Evolutionary conservation across 345 rosid species (phyloP).

Genomic region (Psidium friedrichsthalianum): DNA sequence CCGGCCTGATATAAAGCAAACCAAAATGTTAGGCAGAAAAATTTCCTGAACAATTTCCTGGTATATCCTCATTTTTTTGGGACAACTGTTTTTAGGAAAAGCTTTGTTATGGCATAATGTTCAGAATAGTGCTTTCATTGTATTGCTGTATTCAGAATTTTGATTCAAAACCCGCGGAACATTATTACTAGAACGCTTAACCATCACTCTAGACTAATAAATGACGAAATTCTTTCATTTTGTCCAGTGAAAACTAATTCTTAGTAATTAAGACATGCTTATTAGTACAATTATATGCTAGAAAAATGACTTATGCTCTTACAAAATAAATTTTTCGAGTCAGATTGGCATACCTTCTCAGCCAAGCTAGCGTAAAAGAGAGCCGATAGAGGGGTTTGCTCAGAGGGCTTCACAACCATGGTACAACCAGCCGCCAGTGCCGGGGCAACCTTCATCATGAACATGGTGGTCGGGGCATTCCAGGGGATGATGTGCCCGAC

Average conservation of each 20-base stretch:
- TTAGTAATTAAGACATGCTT: not conserved
- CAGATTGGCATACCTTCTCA: constrained; percentile 14
- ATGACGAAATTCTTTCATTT: not conserved
- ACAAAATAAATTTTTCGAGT: not conserved
- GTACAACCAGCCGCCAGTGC: constrained; percentile 89
- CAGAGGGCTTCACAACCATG: constrained; percentile 78
- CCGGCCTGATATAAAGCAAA: constrained; percentile 40
- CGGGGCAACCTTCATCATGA: constrained; percentile 54
- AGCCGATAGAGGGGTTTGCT: constrained; percentile 87
- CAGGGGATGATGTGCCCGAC: constrained; percentile 79
- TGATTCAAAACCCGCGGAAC: not conserved
- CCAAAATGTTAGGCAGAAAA: not conserved
- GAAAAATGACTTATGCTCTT: not conserved
- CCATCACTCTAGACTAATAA: not conserved
- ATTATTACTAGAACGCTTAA: not conserved
- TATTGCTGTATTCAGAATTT: not conserved
- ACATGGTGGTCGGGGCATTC: constrained; percentile 61
- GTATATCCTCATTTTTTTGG: not conserved
- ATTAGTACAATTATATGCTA: not conserved
- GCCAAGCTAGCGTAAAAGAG: constrained; percentile 55
- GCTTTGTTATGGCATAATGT: not conserved
- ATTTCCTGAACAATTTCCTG: not conserved
- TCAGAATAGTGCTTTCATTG: not conserved
- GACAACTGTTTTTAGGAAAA: not conserved
- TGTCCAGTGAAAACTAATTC: not conserved